Evolutionary conservation across 495 filamentous ascomycete species (phyloP), one percentile per base, ranked within the genome.

Genomic region (Patellaria atrata): DNA sequence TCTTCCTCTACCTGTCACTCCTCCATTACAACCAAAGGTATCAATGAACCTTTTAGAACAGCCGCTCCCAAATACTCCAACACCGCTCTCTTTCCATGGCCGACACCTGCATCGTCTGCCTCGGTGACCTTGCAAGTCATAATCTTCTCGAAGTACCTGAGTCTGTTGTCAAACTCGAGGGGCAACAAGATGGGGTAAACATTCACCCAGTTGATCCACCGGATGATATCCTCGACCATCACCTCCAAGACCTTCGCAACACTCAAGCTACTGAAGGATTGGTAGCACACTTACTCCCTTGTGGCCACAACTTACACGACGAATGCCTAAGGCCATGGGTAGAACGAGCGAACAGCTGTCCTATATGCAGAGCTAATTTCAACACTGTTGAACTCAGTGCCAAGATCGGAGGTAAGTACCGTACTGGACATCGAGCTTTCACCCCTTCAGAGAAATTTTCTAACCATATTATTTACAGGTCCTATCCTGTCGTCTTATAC

Each of bases 41-140:
- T n/a, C n/a, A n/a, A n/a, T n/a, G n/a, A n/a, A n/a, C n/a, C n/a
- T n/a, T n/a, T n/a, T n/a, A n/a, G n/a, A n/a, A n/a, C n/a, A n/a
- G n/a, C n/a, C 37, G 36, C 33, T 23, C 36, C 12, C 19, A 31
- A 17, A 30, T 36, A 45, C 27, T 18, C 28, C 17, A 21, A 11
- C 11, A 11, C 30, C 27, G 16, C 33, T 18, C 15, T n/a, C 16
- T 18, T 15, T 30, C n/a, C 6, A 87, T 89, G 84, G 80, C 81
- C 63, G 84, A 91, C 58, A 82, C 83, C 50, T 93, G 85, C 66
- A 93, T 92, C 63, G 80, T 94, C 56, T 94, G 86, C 72, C 71
- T 94, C 59, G 83, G 86, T 59, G 77, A 81, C 63, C 75, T 94
- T 62, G 79, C 75, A 46, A 30, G 21, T 60, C 59, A 65, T 61